Base-by-base conservation (phyloP, 805 yeast genomes). In the Ogataea minuta region DNA sequence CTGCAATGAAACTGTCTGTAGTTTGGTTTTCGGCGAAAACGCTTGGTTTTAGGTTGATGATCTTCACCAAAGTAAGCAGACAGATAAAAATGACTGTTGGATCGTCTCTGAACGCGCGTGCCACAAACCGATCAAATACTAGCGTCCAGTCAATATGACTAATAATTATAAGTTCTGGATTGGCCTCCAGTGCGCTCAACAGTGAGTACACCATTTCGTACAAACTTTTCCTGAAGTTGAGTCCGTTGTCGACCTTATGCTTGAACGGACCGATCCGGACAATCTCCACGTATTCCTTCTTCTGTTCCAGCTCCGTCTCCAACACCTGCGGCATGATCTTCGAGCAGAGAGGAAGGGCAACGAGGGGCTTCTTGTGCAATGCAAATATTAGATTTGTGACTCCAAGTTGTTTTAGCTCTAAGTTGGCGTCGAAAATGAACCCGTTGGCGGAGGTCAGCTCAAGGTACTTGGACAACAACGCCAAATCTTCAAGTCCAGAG, bases 231-330 rank as follows among this genome's bases (percentile, higher is more conserved):
- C 95, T 70, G 43, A 78, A 75, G 43, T 79, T 87, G 27, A 84
- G 66, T 0, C 89, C 93, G 48, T 81, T 82, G 52, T 87, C 96
- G 27, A 85, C 74, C 45, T 79, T 79, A 56, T 85, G 90, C 55
- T 84, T 85, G 67, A 83, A 86, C 0, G 95, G 95, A 2, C 96
- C 96, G 77, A 88, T 85, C 32, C 81, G 83, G 23, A 87, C 80
- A 13, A 71, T 66, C 39, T 79, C 79, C 31, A 82, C 75, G 51
- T 76, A 79, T 41, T 75, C 73, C 23, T 71, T 73, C 47, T 74
- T 74, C 1, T 80, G 68, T 9, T 61, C 62, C 31, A 84, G 67
- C 53, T 84, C 87, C 4, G 60, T 63, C 20, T 60, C 65, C 48
- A 72, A 72, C 3, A 84, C 62, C 0, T 58, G 53, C 0, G 84